These are phyloP conservation scores for Tulasnella calospora DNA, from an alignment of 768 basidiomycete genomes.

Conservation along the genomic window DNA sequence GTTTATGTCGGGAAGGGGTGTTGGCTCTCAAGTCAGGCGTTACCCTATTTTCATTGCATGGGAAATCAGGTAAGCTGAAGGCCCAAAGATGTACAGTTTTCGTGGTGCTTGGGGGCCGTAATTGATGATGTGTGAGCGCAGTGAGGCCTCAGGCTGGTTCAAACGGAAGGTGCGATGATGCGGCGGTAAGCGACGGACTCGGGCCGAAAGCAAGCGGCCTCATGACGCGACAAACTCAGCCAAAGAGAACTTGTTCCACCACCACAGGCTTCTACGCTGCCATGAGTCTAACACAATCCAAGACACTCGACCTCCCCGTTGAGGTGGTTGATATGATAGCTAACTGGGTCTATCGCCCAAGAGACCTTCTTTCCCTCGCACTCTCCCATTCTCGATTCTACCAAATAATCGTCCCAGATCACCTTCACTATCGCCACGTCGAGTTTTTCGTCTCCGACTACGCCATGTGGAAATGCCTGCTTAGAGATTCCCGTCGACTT, in stretches of 20 bases:
- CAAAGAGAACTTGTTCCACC: background rate
- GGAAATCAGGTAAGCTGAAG: no score
- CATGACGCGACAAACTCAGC: background rate
- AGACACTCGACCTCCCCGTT: background rate
- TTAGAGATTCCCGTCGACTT: background rate
- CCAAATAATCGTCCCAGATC: background rate
- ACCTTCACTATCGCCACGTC: no score
- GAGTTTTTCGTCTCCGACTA: no score
- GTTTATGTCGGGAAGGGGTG: background rate
- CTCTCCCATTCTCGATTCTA: background rate
- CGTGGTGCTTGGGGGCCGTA: background rate
- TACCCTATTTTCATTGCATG: no score
- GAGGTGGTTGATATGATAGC: background rate
- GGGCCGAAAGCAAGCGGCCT: no score
- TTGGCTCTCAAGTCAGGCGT: background rate
- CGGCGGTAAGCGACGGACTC: background rate
- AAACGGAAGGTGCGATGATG: background rate
- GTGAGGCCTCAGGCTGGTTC: background rate
- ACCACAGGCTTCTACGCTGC: background rate
- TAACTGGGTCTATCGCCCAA: background rate
- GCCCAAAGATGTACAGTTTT: background rate
- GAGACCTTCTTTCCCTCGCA: background rate
- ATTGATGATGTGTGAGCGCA: background rate
- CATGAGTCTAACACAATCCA: background rate
- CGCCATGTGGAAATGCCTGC: background rate